phyloP scores from a whole-genome alignment of 192 early-diverging fungal genomes.

The Dissophora ornata region DNA sequence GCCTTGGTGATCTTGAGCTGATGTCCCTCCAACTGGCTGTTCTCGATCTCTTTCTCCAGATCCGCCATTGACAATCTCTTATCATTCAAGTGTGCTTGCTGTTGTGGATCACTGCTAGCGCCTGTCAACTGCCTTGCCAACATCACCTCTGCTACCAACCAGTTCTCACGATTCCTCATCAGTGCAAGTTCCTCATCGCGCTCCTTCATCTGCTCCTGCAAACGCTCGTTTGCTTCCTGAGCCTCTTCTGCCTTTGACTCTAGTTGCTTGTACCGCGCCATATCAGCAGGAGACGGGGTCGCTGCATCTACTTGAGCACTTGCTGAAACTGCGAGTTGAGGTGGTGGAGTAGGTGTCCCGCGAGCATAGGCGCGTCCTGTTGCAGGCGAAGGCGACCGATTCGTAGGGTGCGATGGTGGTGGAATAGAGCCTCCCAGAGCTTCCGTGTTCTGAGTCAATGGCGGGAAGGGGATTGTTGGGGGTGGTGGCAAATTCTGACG shows the following conservation, averaged over 20 bases:
- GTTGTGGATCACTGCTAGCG: neutral
- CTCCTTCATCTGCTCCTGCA: constrained; percentile 23
- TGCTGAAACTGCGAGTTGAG: neutral
- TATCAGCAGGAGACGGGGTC: constrained; percentile 2
- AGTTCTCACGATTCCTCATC: constrained; percentile 36
- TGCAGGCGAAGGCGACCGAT: constrained; percentile 23
- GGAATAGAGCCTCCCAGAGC: neutral
- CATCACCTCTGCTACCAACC: constrained; percentile 42
- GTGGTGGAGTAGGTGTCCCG: neutral
- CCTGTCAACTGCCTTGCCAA: constrained; percentile 23
- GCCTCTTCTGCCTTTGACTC: constrained; percentile 17
- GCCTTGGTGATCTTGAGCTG: constrained; percentile 59
- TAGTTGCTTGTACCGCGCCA: constrained; percentile 7
- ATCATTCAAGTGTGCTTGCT: constrained; percentile 2
- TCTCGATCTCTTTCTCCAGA: constrained; percentile 40
- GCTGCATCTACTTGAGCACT: neutral
- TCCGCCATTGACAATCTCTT: constrained; percentile 37
- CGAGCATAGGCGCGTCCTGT: constrained; percentile 1
- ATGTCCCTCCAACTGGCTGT: constrained; percentile 51
- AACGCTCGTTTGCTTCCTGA: constrained; percentile 4
- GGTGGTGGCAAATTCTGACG: constrained; percentile 3
- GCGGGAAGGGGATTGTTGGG: neutral
- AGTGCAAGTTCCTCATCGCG: constrained; percentile 25
- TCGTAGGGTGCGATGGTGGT: neutral
- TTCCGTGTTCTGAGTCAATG: neutral